Conservation (phyloP, 441 rosid species). For the Dalechampia spathulata region DNA sequence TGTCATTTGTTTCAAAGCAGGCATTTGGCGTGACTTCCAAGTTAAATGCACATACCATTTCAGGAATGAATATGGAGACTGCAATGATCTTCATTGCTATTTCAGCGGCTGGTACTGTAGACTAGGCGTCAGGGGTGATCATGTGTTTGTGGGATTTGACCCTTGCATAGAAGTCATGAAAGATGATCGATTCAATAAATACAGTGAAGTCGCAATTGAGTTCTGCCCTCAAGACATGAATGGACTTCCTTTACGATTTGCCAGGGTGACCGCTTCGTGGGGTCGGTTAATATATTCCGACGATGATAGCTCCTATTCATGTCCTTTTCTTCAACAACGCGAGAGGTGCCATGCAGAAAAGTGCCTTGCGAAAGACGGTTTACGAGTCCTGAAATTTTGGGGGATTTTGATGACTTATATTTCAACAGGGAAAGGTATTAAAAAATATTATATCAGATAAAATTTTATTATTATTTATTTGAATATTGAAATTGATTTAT, state of each 20-base stretch:
- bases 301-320: too few relatives aligned
- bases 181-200: neutral
- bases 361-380: too few relatives aligned
- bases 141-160: neutral
- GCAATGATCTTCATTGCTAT: neutral
- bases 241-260: neutral
- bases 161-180: neutral
- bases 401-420: too few relatives aligned
- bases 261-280: too few relatives aligned
- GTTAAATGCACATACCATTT: conserved; percentile 13
- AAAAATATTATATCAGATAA: too few relatives aligned
- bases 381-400: too few relatives aligned
- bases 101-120: neutral
- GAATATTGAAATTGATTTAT: too few relatives aligned
- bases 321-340: too few relatives aligned
- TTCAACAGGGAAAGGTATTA: too few relatives aligned
- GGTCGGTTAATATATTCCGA: too few relatives aligned
- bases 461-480: too few relatives aligned
- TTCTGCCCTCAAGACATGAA: neutral
- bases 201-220: neutral
- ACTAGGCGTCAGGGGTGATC: neutral
- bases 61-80: neutral
- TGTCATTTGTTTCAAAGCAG: neutral
- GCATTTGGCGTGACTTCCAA: neutral
- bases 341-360: too few relatives aligned